Conservation (phyloP, 805 yeast species). For the Yamadazyma sp. region DNA sequence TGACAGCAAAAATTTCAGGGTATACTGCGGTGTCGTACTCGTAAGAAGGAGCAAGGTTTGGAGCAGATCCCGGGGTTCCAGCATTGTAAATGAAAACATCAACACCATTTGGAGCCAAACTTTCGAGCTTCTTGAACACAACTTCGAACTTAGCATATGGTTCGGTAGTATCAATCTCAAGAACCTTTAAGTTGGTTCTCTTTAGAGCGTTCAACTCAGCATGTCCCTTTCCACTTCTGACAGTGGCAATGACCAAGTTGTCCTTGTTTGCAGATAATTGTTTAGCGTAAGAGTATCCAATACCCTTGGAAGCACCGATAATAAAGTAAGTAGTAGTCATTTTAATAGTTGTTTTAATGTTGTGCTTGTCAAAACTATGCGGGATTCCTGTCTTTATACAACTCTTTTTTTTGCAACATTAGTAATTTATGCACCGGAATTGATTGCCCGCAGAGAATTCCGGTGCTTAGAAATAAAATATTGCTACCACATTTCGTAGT, state of each 20-base stretch:
- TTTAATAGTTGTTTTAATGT: too few relatives aligned
- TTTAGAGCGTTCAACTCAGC: not conserved
- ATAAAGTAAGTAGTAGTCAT: conserved; percentile 18
- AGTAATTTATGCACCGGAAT: too few relatives aligned
- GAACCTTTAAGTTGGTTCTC: conserved; percentile 7
- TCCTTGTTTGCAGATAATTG: conserved; percentile 21
- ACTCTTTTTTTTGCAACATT: too few relatives aligned
- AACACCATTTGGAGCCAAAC: conserved; percentile 16
- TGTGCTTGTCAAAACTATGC: too few relatives aligned
- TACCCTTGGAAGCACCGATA: conserved; percentile 44
- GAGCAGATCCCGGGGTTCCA: conserved; percentile 3
- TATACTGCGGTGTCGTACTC: conserved; percentile 10
- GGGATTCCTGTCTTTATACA: too few relatives aligned
- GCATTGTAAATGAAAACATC: conserved; percentile 24
- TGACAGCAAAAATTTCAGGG: conserved; percentile 3
- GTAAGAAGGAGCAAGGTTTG: not conserved
- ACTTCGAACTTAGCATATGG: conserved; percentile 5
- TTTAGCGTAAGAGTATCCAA: conserved; percentile 33
- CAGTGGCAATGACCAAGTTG: conserved; percentile 40
- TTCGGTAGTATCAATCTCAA: conserved; percentile 9
- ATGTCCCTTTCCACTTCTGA: conserved; percentile 28
- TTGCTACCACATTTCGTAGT: too few relatives aligned
- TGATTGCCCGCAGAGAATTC: not conserved
- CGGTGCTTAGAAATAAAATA: too few relatives aligned
- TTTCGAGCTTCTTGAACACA: conserved; percentile 10